A percentile compares a stretch with the other conserved stretches of the same genome.
These are phyloP conservation scores for Ustilago sp. DNA, from an alignment of 1,284 basidiomycete species.

Conservation along the genomic window DNA sequence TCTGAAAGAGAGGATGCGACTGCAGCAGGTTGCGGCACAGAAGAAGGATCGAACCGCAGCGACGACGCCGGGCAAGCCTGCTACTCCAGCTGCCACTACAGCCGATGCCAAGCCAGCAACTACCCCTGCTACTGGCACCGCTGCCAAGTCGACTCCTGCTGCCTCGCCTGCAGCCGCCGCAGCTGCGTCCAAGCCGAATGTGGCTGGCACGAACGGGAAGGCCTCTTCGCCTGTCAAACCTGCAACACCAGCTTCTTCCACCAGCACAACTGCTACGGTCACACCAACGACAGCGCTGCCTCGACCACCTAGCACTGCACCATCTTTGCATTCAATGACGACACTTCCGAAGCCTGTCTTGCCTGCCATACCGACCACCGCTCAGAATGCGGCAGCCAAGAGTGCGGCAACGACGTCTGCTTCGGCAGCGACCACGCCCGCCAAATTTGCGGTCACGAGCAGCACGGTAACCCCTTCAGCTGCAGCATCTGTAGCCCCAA, in stretches of 20 bases:
- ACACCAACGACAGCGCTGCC: conserved; percentile 25
- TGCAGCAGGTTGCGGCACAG: conserved; percentile 66
- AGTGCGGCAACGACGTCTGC: background rate
- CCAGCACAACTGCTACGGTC: conserved; percentile 3
- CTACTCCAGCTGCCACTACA: background rate
- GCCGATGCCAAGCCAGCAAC: conserved; percentile 6
- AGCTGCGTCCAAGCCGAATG: background rate
- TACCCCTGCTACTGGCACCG: background rate
- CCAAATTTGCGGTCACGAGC: conserved; percentile 1
- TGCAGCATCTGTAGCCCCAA: conserved; percentile 8
- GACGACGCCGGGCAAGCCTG: background rate
- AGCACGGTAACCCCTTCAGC: conserved; percentile 4
- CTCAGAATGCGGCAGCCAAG: conserved; percentile 16
- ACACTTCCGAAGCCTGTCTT: conserved; percentile 41
- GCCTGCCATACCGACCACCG: conserved; percentile 26
- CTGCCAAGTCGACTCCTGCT: conserved; percentile 12
- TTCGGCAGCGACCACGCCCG: conserved; percentile 3
- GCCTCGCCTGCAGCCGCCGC: conserved; percentile 3
- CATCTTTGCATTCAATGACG: conserved; percentile 27
- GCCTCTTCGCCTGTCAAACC: conserved; percentile 16
- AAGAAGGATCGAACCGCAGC: conserved; percentile 39
- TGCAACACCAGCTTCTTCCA: background rate
- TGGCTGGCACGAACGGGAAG: conserved; percentile 12
- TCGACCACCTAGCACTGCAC: conserved; percentile 26
- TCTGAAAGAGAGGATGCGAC: conserved; percentile 80